phyloP scores from a whole-genome alignment of 768 basidiomycete species.

The Mycena olivaceomarginata region DNA sequence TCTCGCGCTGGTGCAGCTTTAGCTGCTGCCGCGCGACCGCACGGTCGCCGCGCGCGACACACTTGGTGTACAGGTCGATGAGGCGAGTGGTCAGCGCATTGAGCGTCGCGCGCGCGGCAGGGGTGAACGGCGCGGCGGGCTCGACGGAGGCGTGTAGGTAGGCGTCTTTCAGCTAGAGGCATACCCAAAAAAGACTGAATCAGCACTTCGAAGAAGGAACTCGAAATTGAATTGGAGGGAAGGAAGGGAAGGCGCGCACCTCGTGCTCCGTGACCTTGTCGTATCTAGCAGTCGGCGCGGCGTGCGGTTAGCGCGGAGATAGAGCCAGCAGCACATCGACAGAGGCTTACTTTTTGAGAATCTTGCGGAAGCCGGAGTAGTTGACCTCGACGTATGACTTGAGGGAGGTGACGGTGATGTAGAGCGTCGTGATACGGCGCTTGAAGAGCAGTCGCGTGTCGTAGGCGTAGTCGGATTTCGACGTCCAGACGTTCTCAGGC shows the following conservation, averaged over 20 bases:
- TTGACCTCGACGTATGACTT: conserved; percentile 94
- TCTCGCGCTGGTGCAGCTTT: conserved; percentile 90
- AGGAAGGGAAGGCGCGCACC: conserved; percentile 52
- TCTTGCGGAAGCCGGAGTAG: conserved; percentile 95
- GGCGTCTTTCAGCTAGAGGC: conserved; percentile 78
- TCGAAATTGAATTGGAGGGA: neutral
- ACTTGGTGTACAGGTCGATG: conserved; percentile 84
- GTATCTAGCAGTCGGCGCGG: conserved; percentile 73
- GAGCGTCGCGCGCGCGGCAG: conserved; percentile 72
- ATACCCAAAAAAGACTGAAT: neutral
- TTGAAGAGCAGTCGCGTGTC: conserved; percentile 93
- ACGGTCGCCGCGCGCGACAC: conserved; percentile 83
- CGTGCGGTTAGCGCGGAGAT: conserved; percentile 29
- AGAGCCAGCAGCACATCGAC: neutral
- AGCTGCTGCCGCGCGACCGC: conserved; percentile 87
- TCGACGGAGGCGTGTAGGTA: conserved; percentile 88
- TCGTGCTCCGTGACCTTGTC: conserved; percentile 93
- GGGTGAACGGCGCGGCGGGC: conserved; percentile 79
- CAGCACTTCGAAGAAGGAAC: conserved; percentile 3
- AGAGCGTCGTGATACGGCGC: conserved; percentile 89
- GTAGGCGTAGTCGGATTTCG: conserved; percentile 86
- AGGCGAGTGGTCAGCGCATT: conserved; percentile 73
- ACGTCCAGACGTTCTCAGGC: conserved; percentile 82
- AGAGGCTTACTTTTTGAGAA: conserved; percentile 89
- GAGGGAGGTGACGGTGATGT: conserved; percentile 84